These are phyloP conservation scores for Rutstroemia sp. DNA, from an alignment of 2,329 filamentous ascomycete genomes.

Conservation along the genomic window DNA sequence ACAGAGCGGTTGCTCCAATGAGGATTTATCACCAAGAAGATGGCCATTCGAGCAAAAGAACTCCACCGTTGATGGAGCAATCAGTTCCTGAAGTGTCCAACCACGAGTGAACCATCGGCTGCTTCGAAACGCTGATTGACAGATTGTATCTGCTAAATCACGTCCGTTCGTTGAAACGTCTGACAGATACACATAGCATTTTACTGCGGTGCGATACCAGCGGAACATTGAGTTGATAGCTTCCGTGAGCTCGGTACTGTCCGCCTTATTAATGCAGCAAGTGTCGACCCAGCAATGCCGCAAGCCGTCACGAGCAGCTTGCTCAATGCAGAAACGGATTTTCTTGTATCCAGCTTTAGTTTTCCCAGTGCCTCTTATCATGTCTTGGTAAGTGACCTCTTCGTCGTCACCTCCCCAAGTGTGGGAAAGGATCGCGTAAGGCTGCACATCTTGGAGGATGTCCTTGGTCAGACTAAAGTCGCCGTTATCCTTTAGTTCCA, in stretches of 20 bases:
- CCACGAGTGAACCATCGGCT: neutral
- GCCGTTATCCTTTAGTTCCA: neutral
- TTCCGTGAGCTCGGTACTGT: neutral
- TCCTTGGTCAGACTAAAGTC: neutral
- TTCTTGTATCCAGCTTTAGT: neutral
- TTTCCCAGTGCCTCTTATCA: neutral
- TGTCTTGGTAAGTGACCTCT: neutral
- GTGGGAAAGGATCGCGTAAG: neutral
- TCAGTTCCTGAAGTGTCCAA: neutral
- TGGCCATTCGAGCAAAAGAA: neutral
- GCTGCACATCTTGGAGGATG: neutral
- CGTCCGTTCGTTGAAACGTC: neutral
- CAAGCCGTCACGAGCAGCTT: neutral
- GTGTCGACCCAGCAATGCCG: neutral
- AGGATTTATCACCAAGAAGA: neutral
- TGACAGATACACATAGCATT: neutral
- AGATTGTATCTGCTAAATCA: neutral
- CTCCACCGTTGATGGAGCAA: neutral
- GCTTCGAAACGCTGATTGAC: neutral
- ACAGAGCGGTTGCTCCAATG: neutral
- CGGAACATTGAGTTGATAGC: constrained; percentile 3
- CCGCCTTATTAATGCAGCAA: neutral
- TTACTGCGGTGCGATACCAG: neutral
- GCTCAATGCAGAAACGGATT: neutral
- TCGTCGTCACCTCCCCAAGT: neutral